Evolutionary conservation across 192 early-diverging fungal genomes (phyloP), one percentile per base, ranked within the genome.

Genomic region (Gamsiella multidivaricata): DNA sequence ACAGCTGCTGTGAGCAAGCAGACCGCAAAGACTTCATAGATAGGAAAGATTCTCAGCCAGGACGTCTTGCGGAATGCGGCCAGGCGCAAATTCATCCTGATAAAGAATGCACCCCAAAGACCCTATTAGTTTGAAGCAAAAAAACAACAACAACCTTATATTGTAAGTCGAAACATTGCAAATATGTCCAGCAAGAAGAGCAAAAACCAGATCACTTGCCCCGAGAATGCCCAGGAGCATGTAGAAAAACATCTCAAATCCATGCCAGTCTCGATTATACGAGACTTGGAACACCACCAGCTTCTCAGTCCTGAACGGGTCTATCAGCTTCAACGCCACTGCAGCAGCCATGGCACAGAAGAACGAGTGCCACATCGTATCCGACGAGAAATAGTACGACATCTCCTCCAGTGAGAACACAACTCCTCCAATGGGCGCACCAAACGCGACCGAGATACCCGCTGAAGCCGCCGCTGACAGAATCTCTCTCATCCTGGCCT

Each of bases 391-490:
- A 61, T 92, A 94, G 64, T 96, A 96, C 49, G 90, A 92, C 56
- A 96, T 92, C 65, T 96, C 95, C 69, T 98, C 97, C 22, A 98
- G 82, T 29, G 93, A 93, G 69, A 97, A 97, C 55, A 98, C 81
- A 15, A 98, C 96, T 5, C 96, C 97, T 39, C 97, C 97, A 65
- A 98, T 96, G 0, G 97, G 97, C 2, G 96, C 94, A 25, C 96
- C 97, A 82, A 98, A 98, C 0, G 97, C 97, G 22, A 96, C 94
- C 28, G 94, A 91, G 10, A 98, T 92, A 42, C 97, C 97, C 3
- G 96, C 94, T 11, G 96, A 95, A 3, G 95, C 90, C 0, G 95
- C 88, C 12, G 96, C 97, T 3, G 95, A 96, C 54, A 98, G 78
- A 47, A 98, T 94, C 80, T 98, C 97, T 47, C 97, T 88, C 54